Conservation (phyloP, 306 rosid genomes). For the Fragaria nilgerrensis region DNA sequence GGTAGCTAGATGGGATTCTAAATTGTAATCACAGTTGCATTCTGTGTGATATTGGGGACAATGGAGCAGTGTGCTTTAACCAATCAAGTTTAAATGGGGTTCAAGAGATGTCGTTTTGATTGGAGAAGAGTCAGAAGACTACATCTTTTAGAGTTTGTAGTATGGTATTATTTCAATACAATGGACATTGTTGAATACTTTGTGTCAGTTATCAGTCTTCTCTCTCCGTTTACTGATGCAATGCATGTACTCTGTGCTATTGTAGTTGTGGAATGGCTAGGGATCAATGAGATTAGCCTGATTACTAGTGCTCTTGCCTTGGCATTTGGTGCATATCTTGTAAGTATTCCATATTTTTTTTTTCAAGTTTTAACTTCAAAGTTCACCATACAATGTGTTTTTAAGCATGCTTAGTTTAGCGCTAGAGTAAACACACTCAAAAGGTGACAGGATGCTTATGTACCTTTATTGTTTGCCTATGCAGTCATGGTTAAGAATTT, state of each 20-base stretch:
- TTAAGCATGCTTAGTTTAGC: background rate
- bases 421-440: background rate
- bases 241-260: slow-evolving; percentile 20
- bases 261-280: slow-evolving; percentile 72
- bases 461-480: slow-evolving; percentile 14
- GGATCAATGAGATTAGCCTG: slow-evolving; percentile 48
- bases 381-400: slow-evolving; percentile 10
- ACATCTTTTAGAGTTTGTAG: background rate
- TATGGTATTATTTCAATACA: background rate
- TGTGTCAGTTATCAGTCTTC: background rate
- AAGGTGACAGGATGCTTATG: slow-evolving; percentile 21
- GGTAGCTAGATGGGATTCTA: background rate
- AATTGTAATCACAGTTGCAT: background rate
- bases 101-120: background rate
- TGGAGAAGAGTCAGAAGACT: background rate
- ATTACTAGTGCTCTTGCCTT: slow-evolving; percentile 43
- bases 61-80: background rate
- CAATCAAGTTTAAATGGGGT: background rate
- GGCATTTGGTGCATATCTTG: slow-evolving; percentile 65
- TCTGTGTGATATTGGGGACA: background rate
- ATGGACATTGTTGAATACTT: background rate
- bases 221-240: slow-evolving; percentile 5
- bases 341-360: slow-evolving; percentile 38
- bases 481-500: slow-evolving; percentile 86
- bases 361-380: background rate